phyloP scores from a whole-genome alignment of 83 land plant species.

The Picea abies region DNA sequence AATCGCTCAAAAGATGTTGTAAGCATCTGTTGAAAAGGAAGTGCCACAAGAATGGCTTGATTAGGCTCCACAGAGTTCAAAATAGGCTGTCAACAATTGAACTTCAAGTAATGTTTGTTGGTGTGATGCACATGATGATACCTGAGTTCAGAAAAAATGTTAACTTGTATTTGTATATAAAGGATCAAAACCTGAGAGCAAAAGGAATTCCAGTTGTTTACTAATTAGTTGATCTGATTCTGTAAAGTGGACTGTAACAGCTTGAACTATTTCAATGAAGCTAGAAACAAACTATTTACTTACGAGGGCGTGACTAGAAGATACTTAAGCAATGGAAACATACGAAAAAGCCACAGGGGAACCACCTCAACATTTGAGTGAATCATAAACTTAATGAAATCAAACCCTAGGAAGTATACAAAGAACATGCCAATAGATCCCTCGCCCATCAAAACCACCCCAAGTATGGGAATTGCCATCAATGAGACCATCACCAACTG shows the following conservation, averaged over 20 bases:
- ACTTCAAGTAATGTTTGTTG: not conserved
- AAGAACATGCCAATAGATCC: conserved; percentile 28
- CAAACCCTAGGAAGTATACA: conserved; percentile 30
- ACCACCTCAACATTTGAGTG: conserved; percentile 46
- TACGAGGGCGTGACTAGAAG: conserved; percentile 45
- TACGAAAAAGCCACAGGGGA: conserved; percentile 21
- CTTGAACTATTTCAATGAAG: not conserved
- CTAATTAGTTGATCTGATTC: not conserved
- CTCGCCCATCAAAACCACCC: conserved; percentile 17
- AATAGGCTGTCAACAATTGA: not conserved
- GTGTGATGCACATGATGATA: conserved; percentile 43
- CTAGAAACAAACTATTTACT: conserved; percentile 15
- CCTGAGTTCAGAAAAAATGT: conserved; percentile 18
- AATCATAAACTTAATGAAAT: conserved; percentile 28
- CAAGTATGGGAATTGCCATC: conserved; percentile 30
- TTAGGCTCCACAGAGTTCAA: not conserved
- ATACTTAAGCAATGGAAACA: conserved; percentile 27
- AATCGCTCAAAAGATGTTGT: conserved; percentile 38
- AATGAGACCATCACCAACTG: conserved; percentile 21
- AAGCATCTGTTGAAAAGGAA: conserved; percentile 35
- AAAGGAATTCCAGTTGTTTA: not conserved
- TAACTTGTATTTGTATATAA: not conserved
- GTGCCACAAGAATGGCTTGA: too few species aligned
- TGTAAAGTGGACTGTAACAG: not conserved
- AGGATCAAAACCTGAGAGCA: not conserved